Conservation (phyloP, 2,329 filamentous ascomycete species). For the Dactylellina drechsleri region DNA sequence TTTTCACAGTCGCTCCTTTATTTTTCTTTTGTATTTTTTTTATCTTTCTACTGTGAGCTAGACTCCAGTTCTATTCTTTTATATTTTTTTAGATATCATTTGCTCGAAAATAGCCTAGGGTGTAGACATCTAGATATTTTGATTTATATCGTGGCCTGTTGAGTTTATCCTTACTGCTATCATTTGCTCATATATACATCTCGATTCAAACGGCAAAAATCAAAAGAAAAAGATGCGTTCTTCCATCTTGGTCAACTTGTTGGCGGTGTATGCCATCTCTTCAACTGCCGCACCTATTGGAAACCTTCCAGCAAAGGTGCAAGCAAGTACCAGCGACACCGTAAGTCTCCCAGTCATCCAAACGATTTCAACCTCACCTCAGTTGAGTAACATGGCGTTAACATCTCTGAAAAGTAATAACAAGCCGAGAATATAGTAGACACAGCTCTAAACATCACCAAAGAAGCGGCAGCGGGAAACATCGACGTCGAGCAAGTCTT, state of each 20-base stretch:
- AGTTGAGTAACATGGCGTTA: not conserved
- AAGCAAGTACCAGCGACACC: not conserved
- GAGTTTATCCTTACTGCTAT: not conserved
- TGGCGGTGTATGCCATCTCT: slow-evolving; percentile 1
- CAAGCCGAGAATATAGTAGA: not conserved
- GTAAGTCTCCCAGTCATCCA: not conserved
- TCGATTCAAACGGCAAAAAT: not conserved
- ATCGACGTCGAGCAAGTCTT: not conserved
- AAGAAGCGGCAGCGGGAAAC: not conserved
- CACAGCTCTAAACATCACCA: not conserved
- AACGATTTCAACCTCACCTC: not conserved
- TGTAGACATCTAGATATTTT: not conserved
- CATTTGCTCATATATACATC: not conserved
- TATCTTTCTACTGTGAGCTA: slow-evolving; percentile 1
- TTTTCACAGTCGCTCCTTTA: not conserved
- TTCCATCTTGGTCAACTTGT: slow-evolving; percentile 3
- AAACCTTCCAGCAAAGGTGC: not conserved
- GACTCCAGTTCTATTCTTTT: slow-evolving; percentile 1
- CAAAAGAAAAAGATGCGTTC: slow-evolving; percentile 20
- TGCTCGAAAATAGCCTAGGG: no score
- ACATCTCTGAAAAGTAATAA: not conserved
- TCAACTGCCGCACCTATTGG: not conserved
- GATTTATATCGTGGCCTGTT: not conserved
- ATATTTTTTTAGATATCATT: not conserved
- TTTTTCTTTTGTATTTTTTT: slow-evolving; percentile 8